Percentiles rank a stretch among this genome's conserved stretches.
Conservation (phyloP, 192 early-diverging fungal genomes). For the Dimargaris verticillata region DNA sequence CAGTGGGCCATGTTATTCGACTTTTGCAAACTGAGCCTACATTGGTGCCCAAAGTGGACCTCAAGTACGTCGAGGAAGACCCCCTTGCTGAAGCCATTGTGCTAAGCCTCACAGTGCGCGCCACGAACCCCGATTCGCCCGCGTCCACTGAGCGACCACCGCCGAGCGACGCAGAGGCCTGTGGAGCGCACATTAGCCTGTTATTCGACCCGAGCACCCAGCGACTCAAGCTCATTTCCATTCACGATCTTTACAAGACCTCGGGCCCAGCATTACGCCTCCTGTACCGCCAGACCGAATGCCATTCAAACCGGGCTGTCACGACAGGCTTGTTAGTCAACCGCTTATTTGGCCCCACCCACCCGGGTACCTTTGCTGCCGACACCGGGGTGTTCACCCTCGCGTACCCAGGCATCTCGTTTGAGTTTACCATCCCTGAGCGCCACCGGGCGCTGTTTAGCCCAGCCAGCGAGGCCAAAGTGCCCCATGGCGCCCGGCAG, state of each 20-base stretch:
- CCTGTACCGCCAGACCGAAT: conserved; percentile 34
- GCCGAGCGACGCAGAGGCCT: conserved; percentile 23
- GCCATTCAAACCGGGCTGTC: conserved; percentile 36
- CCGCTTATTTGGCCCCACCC: conserved; percentile 50
- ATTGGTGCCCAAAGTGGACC: conserved; percentile 37
- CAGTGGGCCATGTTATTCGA: conserved; percentile 39
- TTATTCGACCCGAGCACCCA: conserved; percentile 38
- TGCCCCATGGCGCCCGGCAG: no score
- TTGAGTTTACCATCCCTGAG: conserved; percentile 52
- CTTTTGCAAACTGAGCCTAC: conserved; percentile 30
- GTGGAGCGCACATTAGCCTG: conserved; percentile 34
- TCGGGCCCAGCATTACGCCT: conserved; percentile 14
- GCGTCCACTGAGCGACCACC: conserved; percentile 20
- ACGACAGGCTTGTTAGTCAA: conserved; percentile 52
- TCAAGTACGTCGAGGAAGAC: conserved; percentile 38
- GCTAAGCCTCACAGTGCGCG: conserved; percentile 1
- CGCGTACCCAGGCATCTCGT: conserved; percentile 57
- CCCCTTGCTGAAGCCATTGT: conserved; percentile 14
- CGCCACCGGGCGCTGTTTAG: conserved; percentile 31
- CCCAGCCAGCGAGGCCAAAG: background rate
- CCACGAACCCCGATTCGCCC: background rate
- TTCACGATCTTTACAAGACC: conserved; percentile 37
- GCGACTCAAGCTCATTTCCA: conserved; percentile 42
- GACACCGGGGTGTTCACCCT: conserved; percentile 36
- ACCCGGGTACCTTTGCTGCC: conserved; percentile 41